These are phyloP conservation scores for Epichloe hybrida DNA, from an alignment of 2,329 filamentous ascomycete genomes.

Conservation along the genomic window DNA sequence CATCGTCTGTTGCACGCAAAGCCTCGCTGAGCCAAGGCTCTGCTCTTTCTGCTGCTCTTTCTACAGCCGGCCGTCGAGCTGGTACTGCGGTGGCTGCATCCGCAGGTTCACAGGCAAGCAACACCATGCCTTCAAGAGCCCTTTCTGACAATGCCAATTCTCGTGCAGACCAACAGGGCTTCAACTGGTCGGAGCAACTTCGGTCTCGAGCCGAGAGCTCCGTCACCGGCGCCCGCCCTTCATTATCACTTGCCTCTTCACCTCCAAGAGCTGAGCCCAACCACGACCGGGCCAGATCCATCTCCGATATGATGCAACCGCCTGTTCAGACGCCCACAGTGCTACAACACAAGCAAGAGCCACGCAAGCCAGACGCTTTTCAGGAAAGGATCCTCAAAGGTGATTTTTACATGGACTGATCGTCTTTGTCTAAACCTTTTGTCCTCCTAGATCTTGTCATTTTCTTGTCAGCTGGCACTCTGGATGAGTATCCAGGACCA, in stretches of 20 bases:
- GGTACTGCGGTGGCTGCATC: slow-evolving; percentile 19
- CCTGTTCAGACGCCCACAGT: slow-evolving; percentile 35
- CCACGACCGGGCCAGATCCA: slow-evolving; percentile 58
- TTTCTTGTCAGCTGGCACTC: not conserved
- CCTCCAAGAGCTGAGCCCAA: slow-evolving; percentile 22
- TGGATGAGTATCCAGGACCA: not conserved
- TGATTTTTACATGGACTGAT: slow-evolving; percentile 92
- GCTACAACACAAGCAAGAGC: slow-evolving; percentile 32
- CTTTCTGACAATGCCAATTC: slow-evolving; percentile 50
- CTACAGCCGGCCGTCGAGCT: slow-evolving; percentile 22
- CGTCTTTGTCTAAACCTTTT: not conserved
- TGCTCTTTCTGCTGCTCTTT: slow-evolving; percentile 20
- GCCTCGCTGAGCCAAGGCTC: slow-evolving; percentile 16
- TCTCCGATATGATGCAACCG: slow-evolving; percentile 48
- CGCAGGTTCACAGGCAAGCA: slow-evolving; percentile 42
- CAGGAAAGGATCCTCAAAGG: slow-evolving; percentile 96
- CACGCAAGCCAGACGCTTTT: slow-evolving; percentile 77
- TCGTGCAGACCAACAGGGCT: slow-evolving; percentile 68
- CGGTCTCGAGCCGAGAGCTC: slow-evolving; percentile 80
- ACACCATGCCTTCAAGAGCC: slow-evolving; percentile 39
- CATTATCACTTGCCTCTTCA: slow-evolving; percentile 42
- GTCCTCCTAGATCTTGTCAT: not conserved
- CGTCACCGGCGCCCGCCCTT: slow-evolving; percentile 40
- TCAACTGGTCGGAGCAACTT: slow-evolving; percentile 95
- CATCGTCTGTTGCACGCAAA: slow-evolving; percentile 21